These are phyloP conservation scores for Xylaria sp. DNA, from an alignment of 2,329 filamentous ascomycete genomes.

Conservation along the genomic window DNA sequence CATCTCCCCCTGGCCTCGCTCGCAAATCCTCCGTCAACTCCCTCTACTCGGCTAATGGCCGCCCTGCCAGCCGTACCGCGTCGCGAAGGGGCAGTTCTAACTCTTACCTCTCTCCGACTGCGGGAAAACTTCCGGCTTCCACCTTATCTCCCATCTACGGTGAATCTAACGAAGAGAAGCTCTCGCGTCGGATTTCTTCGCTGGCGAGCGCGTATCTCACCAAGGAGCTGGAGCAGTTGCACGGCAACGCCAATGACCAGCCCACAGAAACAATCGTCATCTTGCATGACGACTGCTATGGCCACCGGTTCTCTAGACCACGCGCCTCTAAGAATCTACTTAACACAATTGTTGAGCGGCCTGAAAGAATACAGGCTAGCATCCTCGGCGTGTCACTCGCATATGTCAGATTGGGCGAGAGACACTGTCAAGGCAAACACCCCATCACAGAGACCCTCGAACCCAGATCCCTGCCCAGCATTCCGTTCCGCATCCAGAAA, in stretches of 20 bases:
- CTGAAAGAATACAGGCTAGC: conserved; percentile 81
- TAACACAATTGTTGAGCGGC: conserved; percentile 82
- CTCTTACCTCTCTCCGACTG: conserved; percentile 41
- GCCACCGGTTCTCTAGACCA: conserved; percentile 83
- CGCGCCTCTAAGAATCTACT: conserved; percentile 67
- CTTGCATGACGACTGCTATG: conserved; percentile 90
- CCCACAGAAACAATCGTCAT: conserved; percentile 68
- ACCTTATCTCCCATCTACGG: conserved; percentile 26
- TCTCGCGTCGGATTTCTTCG: conserved; percentile 43
- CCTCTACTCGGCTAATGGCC: conserved; percentile 45
- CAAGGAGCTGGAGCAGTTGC: conserved; percentile 62
- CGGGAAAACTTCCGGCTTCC: conserved; percentile 35
- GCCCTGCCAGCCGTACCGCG: conserved; percentile 34
- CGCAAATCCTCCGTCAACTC: conserved; percentile 56
- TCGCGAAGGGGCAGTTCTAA: conserved; percentile 47
- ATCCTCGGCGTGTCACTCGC: conserved; percentile 78
- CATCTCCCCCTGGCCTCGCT: conserved; percentile 48
- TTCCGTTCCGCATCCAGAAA: conserved; percentile 81
- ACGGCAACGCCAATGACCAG: conserved; percentile 39
- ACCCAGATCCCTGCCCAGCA: conserved; percentile 48
- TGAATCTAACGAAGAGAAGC: conserved; percentile 35
- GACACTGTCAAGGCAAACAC: conserved; percentile 65
- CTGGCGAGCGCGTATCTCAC: conserved; percentile 65
- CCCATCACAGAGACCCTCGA: conserved; percentile 61
- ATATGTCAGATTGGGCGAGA: conserved; percentile 82